Percentiles rank a stretch among this genome's conserved stretches.
phyloP scores from a whole-genome alignment of 805 yeast genomes.

The Jamesozyma gamospora region DNA sequence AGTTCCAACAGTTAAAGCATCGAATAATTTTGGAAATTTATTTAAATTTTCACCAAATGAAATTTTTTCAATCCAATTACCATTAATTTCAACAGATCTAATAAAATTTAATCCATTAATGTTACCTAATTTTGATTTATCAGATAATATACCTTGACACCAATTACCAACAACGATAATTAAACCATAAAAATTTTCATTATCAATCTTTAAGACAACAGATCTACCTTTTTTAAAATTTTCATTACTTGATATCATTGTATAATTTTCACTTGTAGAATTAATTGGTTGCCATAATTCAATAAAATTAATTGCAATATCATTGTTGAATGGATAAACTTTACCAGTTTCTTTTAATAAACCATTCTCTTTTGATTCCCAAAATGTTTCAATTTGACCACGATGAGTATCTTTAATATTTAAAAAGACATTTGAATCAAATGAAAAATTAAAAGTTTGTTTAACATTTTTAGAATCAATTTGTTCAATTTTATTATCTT shows the following conservation, averaged over 20 bases:
- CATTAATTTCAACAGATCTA: constrained; percentile 16
- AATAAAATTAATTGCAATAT: constrained; percentile 21
- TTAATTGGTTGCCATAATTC: constrained; percentile 32
- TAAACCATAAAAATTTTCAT: constrained; percentile 21
- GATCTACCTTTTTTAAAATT: constrained; percentile 9
- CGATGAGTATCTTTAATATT: constrained; percentile 21
- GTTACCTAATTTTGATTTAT: constrained; percentile 13
- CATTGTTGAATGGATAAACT: constrained; percentile 25
- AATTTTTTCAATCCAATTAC: constrained; percentile 7
- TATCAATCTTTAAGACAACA: constrained; percentile 20
- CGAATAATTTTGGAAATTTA: constrained; percentile 23
- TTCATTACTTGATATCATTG: constrained; percentile 7
- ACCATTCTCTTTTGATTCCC: constrained; percentile 29
- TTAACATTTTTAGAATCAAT: constrained; percentile 14
- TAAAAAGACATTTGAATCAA: constrained; percentile 25
- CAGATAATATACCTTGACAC: constrained; percentile 26
- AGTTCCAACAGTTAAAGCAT: constrained; percentile 16
- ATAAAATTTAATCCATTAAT: constrained; percentile 20
- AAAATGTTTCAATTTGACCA: constrained; percentile 23
- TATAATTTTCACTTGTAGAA: constrained; percentile 15
- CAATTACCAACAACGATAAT: constrained; percentile 26
- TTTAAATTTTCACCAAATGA: constrained; percentile 19
- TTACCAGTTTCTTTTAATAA: constrained; percentile 27
- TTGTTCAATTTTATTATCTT: constrained; percentile 28
- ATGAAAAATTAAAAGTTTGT: constrained; percentile 23